Evolutionary conservation across 169 alveolate genomes (phyloP).

Genomic region (Cyclospora cayetanensis): DNA sequence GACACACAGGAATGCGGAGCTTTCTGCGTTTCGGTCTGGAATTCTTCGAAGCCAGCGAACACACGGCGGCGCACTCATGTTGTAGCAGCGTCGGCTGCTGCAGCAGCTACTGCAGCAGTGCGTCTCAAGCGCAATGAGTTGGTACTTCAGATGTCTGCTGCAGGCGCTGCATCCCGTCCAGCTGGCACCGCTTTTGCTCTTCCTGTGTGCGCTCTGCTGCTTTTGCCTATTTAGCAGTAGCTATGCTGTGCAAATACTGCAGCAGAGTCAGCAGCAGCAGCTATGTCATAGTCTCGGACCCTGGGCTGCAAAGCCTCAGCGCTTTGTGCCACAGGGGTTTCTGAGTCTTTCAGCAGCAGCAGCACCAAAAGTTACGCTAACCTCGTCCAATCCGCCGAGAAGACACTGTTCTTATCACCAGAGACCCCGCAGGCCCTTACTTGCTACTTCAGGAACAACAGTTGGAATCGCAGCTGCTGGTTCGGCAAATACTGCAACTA

Average conservation of each 20-base stretch:
- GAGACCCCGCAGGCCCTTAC: too few relatives aligned
- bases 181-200: not conserved
- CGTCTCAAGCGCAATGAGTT: not conserved
- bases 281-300: too few relatives aligned
- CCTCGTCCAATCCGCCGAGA: too few relatives aligned
- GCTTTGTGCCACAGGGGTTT: too few relatives aligned
- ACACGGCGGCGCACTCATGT: not conserved
- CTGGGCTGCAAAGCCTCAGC: too few relatives aligned
- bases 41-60: not conserved
- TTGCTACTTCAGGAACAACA: too few relatives aligned
- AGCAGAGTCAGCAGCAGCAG: not conserved
- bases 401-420: too few relatives aligned
- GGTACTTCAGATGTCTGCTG: not conserved
- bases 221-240: not conserved
- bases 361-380: not conserved
- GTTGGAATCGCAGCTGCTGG: too few relatives aligned
- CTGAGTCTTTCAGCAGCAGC: not conserved
- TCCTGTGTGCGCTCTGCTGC: too few relatives aligned
- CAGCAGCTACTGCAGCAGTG: conserved; percentile 20
- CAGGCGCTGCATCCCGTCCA: not conserved
- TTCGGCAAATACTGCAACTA: too few relatives aligned
- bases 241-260: not conserved
- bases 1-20: not conserved
- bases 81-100: not conserved
- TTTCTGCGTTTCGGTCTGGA: not conserved